phyloP scores from a whole-genome alignment of 306 rosid species.

The Amphicarpaea edgeworthii region DNA sequence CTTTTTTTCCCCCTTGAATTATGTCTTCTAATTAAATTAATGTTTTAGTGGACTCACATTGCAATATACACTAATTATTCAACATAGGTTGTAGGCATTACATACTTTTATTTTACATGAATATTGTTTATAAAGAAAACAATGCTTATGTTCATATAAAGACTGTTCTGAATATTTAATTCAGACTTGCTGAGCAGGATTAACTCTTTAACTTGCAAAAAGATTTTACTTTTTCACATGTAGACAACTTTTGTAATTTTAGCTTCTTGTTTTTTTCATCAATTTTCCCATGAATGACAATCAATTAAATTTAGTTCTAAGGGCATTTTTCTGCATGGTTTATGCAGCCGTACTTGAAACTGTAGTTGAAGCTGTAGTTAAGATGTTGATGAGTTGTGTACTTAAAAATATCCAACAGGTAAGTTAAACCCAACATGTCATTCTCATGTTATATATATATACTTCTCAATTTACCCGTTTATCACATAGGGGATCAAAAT shows the following conservation, averaged over 20 bases:
- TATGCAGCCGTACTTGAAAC: too few relatives aligned
- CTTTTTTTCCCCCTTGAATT: neutral
- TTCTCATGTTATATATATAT: too few relatives aligned
- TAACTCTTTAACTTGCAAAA: neutral
- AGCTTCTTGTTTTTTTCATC: too few relatives aligned
- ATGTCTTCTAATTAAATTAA: neutral
- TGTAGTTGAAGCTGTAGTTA: neutral
- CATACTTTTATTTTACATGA: too few relatives aligned
- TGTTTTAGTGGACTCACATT: neutral
- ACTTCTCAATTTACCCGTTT: too few relatives aligned
- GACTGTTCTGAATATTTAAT: neutral
- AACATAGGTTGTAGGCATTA: neutral
- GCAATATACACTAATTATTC: neutral
- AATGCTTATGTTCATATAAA: neutral
- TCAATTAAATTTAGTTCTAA: neutral
- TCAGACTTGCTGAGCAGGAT: too few relatives aligned
- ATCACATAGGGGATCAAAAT: too few relatives aligned
- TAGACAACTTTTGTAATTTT: too few relatives aligned
- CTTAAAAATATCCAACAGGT: conserved; percentile 79
- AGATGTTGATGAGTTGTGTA: conserved; percentile 47
- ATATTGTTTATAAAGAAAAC: neutral
- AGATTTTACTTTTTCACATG: neutral
- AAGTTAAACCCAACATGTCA: neutral
- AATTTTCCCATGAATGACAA: neutral
- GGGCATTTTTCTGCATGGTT: conserved; percentile 15